Evolutionary conservation across 768 basidiomycete species (phyloP), one percentile per base, ranked within the genome.

Genomic region (Lentinus brumalis): DNA sequence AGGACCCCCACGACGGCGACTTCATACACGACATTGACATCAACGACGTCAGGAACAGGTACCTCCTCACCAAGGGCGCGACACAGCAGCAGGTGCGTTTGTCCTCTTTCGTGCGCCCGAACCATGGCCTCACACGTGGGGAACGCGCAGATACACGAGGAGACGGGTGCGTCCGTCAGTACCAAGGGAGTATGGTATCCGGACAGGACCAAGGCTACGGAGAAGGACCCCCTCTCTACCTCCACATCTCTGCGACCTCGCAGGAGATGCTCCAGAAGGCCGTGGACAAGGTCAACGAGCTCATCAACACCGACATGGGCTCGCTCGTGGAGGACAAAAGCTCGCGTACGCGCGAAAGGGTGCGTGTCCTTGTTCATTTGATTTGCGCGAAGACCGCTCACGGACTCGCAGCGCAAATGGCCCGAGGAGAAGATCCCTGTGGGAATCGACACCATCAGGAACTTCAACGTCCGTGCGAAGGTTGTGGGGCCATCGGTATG

Each of bases 121-220:
- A 1, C 12, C 30, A 12, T 57, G 21, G 11, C 5, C 35, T 39
- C 10, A 57, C 3, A 5, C 8, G 10, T 26, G 21, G 29, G 12
- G 18, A 67, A 12, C 9, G 39, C 16, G 14, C 32, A 98, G 96
- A 92, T 98, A 66, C 81, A 93, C 62, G 89, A 92, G 58, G 89
- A 97, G 50, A 97, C 96, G 0, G 96, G 96, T 50, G 94, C 93
- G 2, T 91, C 91, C 1, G 89, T 98, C 39, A 87, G 88, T 57
- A 98, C 96, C 29, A 94, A 95, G 77, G 96, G 96, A 21, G 81
- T 88, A 4, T 98, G 96, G 96, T 94, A 97, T 69, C 96, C 96
- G 0, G 96, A 98, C 79, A 83, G 92, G 63, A 78, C 82, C 52
- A 96, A 90, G 74, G 94, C 96, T 6, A 93, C 91, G 14, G 92